These are phyloP conservation scores for Casuarina cunninghamiana DNA, from an alignment of 306 rosid species.

Conservation along the genomic window DNA sequence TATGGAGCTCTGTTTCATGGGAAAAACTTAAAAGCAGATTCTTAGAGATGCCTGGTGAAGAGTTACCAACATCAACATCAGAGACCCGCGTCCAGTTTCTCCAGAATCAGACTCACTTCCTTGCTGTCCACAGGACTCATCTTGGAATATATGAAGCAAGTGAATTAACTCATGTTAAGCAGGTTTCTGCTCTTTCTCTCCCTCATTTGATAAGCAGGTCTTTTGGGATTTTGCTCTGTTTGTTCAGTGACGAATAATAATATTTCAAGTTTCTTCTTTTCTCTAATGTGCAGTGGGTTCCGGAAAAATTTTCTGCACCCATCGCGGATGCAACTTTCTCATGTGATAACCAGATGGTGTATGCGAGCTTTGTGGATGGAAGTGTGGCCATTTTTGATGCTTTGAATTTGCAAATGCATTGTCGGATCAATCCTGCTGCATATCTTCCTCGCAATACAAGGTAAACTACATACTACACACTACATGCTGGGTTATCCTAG, in stretches of 20 bases:
- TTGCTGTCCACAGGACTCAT: slow-evolving; percentile 24
- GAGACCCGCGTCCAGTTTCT: slow-evolving; percentile 39
- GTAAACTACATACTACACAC: slow-evolving; percentile 7
- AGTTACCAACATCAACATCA: background rate
- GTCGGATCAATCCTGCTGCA: slow-evolving; percentile 27
- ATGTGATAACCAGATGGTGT: slow-evolving; percentile 35
- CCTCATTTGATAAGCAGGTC: background rate
- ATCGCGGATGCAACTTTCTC: slow-evolving; percentile 43
- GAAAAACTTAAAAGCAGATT: background rate
- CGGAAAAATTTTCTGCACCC: slow-evolving; percentile 7
- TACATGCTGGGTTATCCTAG: background rate
- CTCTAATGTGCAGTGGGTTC: slow-evolving; percentile 33
- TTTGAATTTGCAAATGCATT: slow-evolving; percentile 14
- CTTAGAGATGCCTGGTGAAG: slow-evolving; percentile 23
- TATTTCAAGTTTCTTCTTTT: background rate
- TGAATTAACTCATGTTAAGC: slow-evolving; percentile 29
- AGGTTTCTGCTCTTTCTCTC: slow-evolving; percentile 31
- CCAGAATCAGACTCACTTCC: slow-evolving; percentile 27
- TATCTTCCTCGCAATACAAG: slow-evolving; percentile 32
- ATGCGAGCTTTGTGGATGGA: slow-evolving; percentile 38
- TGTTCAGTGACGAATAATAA: background rate
- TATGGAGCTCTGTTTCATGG: slow-evolving; percentile 35
- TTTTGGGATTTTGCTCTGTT: background rate
- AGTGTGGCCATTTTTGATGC: slow-evolving; percentile 28
- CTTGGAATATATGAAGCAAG: slow-evolving; percentile 41